Evolutionary conservation across 768 basidiomycete species (phyloP), one percentile per base, ranked within the genome.

Genomic region (Pholiota molesta): DNA sequence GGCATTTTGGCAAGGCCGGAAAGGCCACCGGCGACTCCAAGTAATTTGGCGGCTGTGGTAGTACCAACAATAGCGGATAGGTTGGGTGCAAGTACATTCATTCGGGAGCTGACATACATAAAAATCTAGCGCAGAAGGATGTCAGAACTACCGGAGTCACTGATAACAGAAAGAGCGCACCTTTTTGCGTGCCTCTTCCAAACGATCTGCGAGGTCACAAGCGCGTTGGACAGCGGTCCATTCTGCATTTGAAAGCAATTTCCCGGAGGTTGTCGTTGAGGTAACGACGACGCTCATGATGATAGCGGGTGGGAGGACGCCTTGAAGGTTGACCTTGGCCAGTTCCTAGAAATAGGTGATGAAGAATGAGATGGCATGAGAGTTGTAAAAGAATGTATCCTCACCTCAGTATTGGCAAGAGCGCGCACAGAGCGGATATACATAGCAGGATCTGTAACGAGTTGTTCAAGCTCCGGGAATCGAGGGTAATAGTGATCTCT

Each of bases 61-160:
- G 97, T 97, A 76, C 97, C 97, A 79, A 99, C 94, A 78, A 99
- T 97, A 76, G 93, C 91, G 71, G 95, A 97, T 73, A 99, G 87
- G 77, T 99, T 99, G 71, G 97, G 97, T 68, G 97, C 97, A 72
- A 99, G 90, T 60, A 95, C 86, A 79, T 94, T 94, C 94, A 99
- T 99, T 80, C 97, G 87, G 69, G 94, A 97, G 82, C 96, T 97
- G 75, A 99, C 97, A 85, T 99, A 99, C 83, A 92, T 90, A 79
- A 99, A 97, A 69, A 99, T 99, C 92, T 96, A 5, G 16, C 3
- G 40, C 6, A 40, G 40, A 37, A 59, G 45, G 29, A 14, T 31
- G 19, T 59, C 23, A 61, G 42, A 52, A 53, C 37, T 6, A 37
- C 64, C 42, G 17, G 44, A 54, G 56, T 52, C 44, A 19, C 19